Conservation (phyloP, 139 green algal species). For the Tetratostichococcus sp. region DNA sequence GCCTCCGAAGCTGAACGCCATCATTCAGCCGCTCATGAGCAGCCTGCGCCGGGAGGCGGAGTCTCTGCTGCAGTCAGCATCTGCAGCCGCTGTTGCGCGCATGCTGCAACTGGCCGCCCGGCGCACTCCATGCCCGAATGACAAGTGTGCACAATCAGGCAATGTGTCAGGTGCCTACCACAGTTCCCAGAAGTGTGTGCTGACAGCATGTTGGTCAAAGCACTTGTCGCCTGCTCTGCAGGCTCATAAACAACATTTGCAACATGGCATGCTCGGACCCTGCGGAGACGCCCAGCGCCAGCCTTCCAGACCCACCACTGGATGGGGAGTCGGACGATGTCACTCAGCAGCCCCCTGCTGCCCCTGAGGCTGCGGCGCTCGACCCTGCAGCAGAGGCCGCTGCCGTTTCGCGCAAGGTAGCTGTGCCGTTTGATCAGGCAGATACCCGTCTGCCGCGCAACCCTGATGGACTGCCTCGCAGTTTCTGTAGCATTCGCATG, state of each 20-base stretch:
- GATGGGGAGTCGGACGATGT: constrained; percentile 15
- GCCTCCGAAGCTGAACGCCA: constrained; percentile 84
- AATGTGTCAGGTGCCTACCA: too few species aligned
- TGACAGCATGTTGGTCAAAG: too few species aligned
- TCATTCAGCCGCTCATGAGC: constrained; percentile 92
- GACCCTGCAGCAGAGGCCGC: constrained; percentile 14
- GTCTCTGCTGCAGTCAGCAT: constrained; percentile 43
- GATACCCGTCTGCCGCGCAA: too few species aligned
- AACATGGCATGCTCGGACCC: constrained; percentile 68
- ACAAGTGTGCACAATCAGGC: constrained; percentile 56
- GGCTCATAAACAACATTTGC: constrained; percentile 78
- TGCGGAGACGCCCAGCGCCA: constrained; percentile 30
- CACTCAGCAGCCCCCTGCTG: background rate
- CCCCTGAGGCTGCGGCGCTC: background rate
- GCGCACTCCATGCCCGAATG: constrained; percentile 73
- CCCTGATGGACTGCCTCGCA: too few species aligned
- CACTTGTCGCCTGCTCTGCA: too few species aligned
- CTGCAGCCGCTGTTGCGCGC: constrained; percentile 62
- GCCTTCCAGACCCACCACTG: constrained; percentile 13
- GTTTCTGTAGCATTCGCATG: too few species aligned
- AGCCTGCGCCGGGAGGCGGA: constrained; percentile 70
- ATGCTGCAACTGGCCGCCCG: constrained; percentile 54
- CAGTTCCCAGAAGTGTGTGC: too few species aligned
- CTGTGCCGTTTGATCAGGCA: background rate
- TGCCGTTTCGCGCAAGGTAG: constrained; percentile 6